These are phyloP conservation scores for Stachybotrys chlorohalonatus DNA, from an alignment of 2,329 filamentous ascomycete genomes.

Conservation along the genomic window DNA sequence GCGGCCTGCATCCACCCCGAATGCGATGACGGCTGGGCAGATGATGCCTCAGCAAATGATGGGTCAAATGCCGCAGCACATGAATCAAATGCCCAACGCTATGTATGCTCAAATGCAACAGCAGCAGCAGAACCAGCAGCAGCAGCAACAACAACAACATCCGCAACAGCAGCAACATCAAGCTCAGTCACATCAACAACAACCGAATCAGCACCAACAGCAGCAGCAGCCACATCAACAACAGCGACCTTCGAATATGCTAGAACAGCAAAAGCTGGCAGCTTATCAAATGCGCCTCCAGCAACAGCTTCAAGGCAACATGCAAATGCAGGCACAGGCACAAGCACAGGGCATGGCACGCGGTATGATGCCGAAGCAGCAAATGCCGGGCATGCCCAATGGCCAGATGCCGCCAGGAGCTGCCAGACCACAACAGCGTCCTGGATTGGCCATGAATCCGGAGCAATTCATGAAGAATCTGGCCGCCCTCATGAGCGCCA, in stretches of 20 bases:
- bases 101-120: constrained; percentile 33
- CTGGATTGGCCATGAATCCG: constrained; percentile 37
- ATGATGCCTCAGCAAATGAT: constrained; percentile 45
- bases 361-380: constrained; percentile 46
- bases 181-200: constrained; percentile 22
- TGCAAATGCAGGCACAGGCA: constrained; percentile 29
- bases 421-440: constrained; percentile 41
- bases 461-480: constrained; percentile 72
- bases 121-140: constrained; percentile 33
- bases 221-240: constrained; percentile 38
- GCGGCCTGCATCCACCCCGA: constrained; percentile 45
- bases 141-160: constrained; percentile 52
- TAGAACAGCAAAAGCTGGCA: constrained; percentile 66
- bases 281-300: constrained; percentile 79
- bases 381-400: constrained; percentile 39
- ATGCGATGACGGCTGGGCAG: constrained; percentile 39
- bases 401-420: constrained; percentile 44
- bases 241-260: constrained; percentile 14
- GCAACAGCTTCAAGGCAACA: constrained; percentile 55
- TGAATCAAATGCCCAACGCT: constrained; percentile 37
- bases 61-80: constrained; percentile 35
- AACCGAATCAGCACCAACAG: constrained; percentile 17
- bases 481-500: constrained; percentile 65
- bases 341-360: constrained; percentile 30
- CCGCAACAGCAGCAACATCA: constrained; percentile 33